A percentile compares a stretch with the other conserved stretches of the same genome.
phyloP scores from a whole-genome alignment of 83 land plant genomes.

The Picea engelmannii region DNA sequence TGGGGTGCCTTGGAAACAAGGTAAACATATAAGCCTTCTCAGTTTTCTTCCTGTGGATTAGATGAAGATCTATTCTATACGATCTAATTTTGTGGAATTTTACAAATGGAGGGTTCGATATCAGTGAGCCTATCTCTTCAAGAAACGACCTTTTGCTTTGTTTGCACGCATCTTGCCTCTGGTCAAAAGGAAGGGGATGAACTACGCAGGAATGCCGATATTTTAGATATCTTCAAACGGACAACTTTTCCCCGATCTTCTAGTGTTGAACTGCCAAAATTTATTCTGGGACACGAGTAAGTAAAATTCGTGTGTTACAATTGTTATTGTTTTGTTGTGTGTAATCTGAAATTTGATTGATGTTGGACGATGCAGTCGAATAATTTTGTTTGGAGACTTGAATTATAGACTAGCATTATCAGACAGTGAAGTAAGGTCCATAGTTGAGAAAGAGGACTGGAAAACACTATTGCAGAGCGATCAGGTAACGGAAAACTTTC shows the following conservation, averaged over 20 bases:
- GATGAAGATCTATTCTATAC: too few relatives aligned
- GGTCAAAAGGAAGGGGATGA: slow-evolving; percentile 80
- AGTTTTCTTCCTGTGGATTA: too few relatives aligned
- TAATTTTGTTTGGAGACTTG: slow-evolving; percentile 64
- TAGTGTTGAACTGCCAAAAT: slow-evolving; percentile 14
- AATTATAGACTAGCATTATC: slow-evolving; percentile 38
- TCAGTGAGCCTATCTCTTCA: slow-evolving; percentile 66
- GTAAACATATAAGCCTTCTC: slow-evolving; percentile 20
- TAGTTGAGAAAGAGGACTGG: slow-evolving; percentile 9
- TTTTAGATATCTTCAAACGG: slow-evolving; percentile 47
- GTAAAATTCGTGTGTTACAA: background rate
- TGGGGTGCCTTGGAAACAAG: slow-evolving; percentile 82
- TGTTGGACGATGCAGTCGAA: slow-evolving; percentile 26
- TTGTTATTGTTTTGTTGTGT: background rate
- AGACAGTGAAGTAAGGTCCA: background rate
- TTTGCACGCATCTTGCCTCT: slow-evolving; percentile 73
- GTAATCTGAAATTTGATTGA: slow-evolving; percentile 4
- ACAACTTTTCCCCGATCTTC: slow-evolving; percentile 30
- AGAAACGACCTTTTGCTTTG: slow-evolving; percentile 66
- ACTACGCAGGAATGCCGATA: slow-evolving; percentile 61
- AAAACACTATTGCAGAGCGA: slow-evolving; percentile 4
- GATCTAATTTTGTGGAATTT: too few relatives aligned
- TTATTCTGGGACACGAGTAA: slow-evolving; percentile 59
- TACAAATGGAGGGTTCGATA: slow-evolving; percentile 58
- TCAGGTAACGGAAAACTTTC: slow-evolving; percentile 8